These are phyloP conservation scores for Pythium rhizo-oryzae DNA, from an alignment of 352 stramenopile species.

Conservation along the genomic window DNA sequence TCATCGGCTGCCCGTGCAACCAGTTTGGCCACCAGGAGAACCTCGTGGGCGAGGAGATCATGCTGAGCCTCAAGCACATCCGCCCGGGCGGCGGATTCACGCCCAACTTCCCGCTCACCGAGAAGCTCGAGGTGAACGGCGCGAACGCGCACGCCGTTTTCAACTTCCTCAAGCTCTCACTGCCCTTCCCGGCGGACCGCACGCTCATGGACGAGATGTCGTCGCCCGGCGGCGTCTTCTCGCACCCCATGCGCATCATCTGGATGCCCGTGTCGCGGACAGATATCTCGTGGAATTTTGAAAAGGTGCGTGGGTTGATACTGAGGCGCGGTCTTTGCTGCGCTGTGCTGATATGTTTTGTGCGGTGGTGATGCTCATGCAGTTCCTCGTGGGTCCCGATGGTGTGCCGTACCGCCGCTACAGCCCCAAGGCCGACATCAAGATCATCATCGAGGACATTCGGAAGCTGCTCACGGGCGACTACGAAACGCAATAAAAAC, in stretches of 20 bases:
- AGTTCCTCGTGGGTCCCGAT: slow-evolving; percentile 81
- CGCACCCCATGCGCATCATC: slow-evolving; percentile 81
- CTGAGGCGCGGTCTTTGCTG: not conserved
- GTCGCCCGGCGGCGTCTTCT: slow-evolving; percentile 73
- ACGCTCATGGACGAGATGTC: slow-evolving; percentile 85
- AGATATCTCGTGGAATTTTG: slow-evolving; percentile 86
- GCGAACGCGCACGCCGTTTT: slow-evolving; percentile 79
- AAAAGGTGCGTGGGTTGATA: slow-evolving; percentile 50
- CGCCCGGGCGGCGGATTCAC: slow-evolving; percentile 72
- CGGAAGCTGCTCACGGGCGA: slow-evolving; percentile 54
- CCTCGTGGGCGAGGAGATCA: slow-evolving; percentile 78
- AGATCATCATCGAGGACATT: slow-evolving; percentile 67
- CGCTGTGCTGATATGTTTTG: not conserved
- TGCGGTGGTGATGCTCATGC: not conserved
- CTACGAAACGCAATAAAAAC: slow-evolving; percentile 19
- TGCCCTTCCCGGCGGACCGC: slow-evolving; percentile 72
- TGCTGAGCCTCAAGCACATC: slow-evolving; percentile 72
- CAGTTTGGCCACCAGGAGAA: slow-evolving; percentile 87
- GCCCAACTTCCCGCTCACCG: slow-evolving; percentile 70
- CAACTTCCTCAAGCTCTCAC: slow-evolving; percentile 73
- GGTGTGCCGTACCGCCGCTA: slow-evolving; percentile 81
- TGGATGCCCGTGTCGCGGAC: slow-evolving; percentile 84
- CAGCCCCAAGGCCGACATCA: slow-evolving; percentile 75
- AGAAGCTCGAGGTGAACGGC: slow-evolving; percentile 83
- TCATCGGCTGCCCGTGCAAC: slow-evolving; percentile 81